These are phyloP conservation scores for Collybia sp. DNA, from an alignment of 768 basidiomycete species.

Conservation along the genomic window DNA sequence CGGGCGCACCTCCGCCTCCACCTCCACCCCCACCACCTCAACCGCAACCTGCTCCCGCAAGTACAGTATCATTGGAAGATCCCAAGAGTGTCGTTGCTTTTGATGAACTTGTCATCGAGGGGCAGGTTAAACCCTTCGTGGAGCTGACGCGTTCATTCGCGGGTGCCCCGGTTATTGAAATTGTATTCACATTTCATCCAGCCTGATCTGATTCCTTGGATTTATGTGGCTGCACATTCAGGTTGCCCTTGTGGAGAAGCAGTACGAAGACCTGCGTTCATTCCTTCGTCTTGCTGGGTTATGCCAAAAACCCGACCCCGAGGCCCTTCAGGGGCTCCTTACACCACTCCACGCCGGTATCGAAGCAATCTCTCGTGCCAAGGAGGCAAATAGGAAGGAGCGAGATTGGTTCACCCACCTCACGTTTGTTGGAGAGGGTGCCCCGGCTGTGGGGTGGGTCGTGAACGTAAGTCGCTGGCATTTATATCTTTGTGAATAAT, in stretches of 20 bases:
- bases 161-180: constrained; percentile 64
- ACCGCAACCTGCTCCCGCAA: constrained; percentile 29
- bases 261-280: constrained; percentile 63
- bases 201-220: not conserved
- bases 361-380: constrained; percentile 71
- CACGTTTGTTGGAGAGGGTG: constrained; percentile 77
- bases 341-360: constrained; percentile 68
- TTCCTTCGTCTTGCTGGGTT: constrained; percentile 62
- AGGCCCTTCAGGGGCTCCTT: constrained; percentile 52
- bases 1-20: constrained; percentile 15
- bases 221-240: constrained; percentile 20
- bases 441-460: constrained; percentile 84
- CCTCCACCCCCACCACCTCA: constrained; percentile 25
- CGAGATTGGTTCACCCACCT: constrained; percentile 83
- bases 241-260: constrained; percentile 64
- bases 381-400: constrained; percentile 76
- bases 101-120: constrained; percentile 68
- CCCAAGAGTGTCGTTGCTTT: constrained; percentile 68
- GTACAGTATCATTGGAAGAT: constrained; percentile 27
- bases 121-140: constrained; percentile 69
- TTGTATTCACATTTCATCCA: constrained; percentile 40
- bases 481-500: not conserved
- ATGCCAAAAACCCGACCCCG: constrained; percentile 78
- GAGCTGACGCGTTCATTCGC: constrained; percentile 70
- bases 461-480: constrained; percentile 42